Percentiles rank a stretch among this genome's conserved stretches.
phyloP scores from a whole-genome alignment of 2,329 filamentous ascomycete genomes.

The Pyricularia pennisetigena region DNA sequence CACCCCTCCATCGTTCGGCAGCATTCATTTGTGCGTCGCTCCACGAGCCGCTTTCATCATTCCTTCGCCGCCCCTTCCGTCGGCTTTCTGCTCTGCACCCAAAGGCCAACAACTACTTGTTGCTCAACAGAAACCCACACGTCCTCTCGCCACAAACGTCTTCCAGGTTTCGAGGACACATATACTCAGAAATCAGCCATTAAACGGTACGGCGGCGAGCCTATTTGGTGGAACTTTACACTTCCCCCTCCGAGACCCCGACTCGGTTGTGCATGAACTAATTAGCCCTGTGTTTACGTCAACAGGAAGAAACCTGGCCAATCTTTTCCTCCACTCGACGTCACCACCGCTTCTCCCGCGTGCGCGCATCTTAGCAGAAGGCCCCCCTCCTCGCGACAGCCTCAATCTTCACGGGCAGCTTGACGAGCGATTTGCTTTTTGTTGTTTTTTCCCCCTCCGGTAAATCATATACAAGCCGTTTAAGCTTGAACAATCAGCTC shows the following conservation, averaged over 20 bases:
- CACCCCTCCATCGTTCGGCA: constrained; percentile 1
- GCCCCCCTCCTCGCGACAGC: background rate
- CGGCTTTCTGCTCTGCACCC: background rate
- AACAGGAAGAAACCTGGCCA: constrained; percentile 1
- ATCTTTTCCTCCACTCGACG: background rate
- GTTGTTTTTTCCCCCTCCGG: background rate
- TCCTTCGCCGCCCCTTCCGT: background rate
- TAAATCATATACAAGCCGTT: background rate
- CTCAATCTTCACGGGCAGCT: background rate
- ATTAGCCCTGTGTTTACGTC: constrained; percentile 1
- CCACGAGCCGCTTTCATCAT: constrained; percentile 6
- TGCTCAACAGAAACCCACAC: background rate
- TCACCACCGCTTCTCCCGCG: background rate
- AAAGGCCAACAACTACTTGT: background rate
- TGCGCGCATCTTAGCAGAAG: background rate
- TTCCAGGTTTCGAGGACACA: constrained; percentile 1
- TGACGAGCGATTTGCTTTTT: background rate
- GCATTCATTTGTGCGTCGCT: constrained; percentile 3
- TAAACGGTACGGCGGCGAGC: background rate
- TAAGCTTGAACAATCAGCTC: background rate
- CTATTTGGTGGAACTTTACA: background rate
- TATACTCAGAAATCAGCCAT: background rate
- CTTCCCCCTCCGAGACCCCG: background rate
- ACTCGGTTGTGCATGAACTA: background rate
- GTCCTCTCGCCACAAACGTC: background rate